Evolutionary conservation across 208 protist genomes (phyloP).

Genomic region (Trypanosoma melophagium): DNA sequence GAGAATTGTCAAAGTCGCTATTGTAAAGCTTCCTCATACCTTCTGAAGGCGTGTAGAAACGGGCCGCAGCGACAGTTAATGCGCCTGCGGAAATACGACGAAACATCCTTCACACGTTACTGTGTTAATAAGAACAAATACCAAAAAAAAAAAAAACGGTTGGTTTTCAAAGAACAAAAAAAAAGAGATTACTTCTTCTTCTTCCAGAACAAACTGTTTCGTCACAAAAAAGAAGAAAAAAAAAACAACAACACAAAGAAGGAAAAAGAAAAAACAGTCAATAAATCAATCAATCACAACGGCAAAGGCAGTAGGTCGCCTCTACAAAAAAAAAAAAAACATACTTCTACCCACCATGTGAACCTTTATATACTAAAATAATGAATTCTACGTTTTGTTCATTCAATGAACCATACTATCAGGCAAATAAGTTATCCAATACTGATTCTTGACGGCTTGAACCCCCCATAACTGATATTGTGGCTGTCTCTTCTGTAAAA

Average conservation of each 20-base stretch:
- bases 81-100: constrained; percentile 65
- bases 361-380: no score
- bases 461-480: neutral
- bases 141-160: constrained; percentile 20
- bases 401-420: neutral
- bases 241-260: constrained; percentile 7
- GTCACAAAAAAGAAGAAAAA: neutral
- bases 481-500: neutral
- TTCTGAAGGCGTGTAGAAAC: constrained; percentile 87
- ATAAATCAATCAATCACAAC: neutral
- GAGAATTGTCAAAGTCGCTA: constrained; percentile 85
- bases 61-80: constrained; percentile 39
- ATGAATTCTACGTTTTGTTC: no score
- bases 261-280: neutral
- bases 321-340: no score
- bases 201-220: neutral
- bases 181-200: constrained; percentile 3
- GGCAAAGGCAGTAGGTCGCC: no score
- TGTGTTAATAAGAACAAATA: constrained; percentile 3
- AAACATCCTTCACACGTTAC: constrained; percentile 54
- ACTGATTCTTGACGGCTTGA: constrained; percentile 1
- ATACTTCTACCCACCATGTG: no score
- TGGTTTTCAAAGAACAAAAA: constrained; percentile 2
- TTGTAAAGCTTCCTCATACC: constrained; percentile 84
- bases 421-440: constrained; percentile 59